phyloP scores from a whole-genome alignment of 345 rosid genomes.

The Eucalyptus polybractea region DNA sequence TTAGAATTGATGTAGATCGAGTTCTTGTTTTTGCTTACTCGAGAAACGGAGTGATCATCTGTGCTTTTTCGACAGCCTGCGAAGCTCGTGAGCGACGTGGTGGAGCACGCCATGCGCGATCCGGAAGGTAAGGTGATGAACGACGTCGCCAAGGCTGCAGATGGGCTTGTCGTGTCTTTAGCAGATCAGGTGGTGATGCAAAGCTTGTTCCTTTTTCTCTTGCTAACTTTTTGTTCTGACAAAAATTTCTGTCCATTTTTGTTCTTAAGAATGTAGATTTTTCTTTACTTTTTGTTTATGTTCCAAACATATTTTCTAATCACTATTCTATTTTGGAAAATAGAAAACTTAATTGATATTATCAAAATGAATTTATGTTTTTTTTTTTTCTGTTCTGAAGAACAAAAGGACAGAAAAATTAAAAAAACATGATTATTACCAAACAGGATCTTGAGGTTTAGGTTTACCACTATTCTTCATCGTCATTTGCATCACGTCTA shows the following conservation, averaged over 20 bases:
- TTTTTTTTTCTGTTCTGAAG: too few species aligned
- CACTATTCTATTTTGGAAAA: too few species aligned
- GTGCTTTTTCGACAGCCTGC: not conserved
- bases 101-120: constrained; percentile 72
- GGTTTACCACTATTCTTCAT: not conserved
- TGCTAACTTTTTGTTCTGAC: too few species aligned
- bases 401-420: too few species aligned
- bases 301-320: too few species aligned
- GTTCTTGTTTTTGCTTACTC: not conserved
- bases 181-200: constrained; percentile 55
- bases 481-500: not conserved
- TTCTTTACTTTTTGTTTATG: too few species aligned
- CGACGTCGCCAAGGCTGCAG: constrained; percentile 80
- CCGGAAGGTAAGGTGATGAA: constrained; percentile 74
- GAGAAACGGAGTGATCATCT: not conserved
- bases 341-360: too few species aligned
- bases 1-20: not conserved
- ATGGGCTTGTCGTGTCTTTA: constrained; percentile 90
- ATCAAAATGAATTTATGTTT: too few species aligned
- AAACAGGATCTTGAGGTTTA: too few species aligned
- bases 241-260: too few species aligned
- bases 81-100: constrained; percentile 89
- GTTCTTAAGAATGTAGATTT: too few species aligned
- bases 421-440: too few species aligned
- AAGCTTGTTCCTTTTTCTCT: not conserved